Conservation (phyloP, 495 filamentous ascomycete genomes). For the Penicillium flavigenum region DNA sequence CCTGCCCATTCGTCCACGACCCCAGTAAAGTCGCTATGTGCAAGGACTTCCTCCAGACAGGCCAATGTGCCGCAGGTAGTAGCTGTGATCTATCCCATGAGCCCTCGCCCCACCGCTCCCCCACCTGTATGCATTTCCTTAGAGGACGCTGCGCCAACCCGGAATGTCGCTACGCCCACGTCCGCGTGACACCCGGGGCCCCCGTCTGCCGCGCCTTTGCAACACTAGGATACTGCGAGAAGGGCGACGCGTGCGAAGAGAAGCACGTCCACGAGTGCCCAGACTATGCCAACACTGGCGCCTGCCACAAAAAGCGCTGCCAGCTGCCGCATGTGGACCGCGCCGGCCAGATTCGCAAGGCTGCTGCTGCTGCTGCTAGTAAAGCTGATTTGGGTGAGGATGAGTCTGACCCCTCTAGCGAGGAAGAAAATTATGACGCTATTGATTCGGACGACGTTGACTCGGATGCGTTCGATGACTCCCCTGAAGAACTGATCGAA, state of each 20-base stretch:
- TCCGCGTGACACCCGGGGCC: slow-evolving; percentile 75
- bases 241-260: slow-evolving; percentile 73
- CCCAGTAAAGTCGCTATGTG: slow-evolving; percentile 87
- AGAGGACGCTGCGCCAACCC: slow-evolving; percentile 87
- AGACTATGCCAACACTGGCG: slow-evolving; percentile 87
- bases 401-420: slow-evolving; percentile 77
- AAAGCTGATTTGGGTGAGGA: slow-evolving; percentile 51
- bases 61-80: slow-evolving; percentile 73
- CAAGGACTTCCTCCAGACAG: slow-evolving; percentile 78
- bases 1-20: slow-evolving; percentile 83
- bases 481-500: slow-evolving; percentile 49
- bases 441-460: slow-evolving; percentile 85
- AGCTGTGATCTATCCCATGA: slow-evolving; percentile 94
- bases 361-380: slow-evolving; percentile 41
- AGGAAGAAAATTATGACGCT: slow-evolving; percentile 72
- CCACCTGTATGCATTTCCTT: slow-evolving; percentile 85
- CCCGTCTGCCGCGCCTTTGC: slow-evolving; percentile 84
- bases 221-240: slow-evolving; percentile 84
- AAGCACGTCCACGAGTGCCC: slow-evolving; percentile 91
- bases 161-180: slow-evolving; percentile 86
- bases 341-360: slow-evolving; percentile 69
- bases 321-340: slow-evolving; percentile 84
- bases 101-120: slow-evolving; percentile 77
- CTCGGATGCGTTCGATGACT: slow-evolving; percentile 81
- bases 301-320: slow-evolving; percentile 80